These are phyloP conservation scores for Globisporangium polare DNA, from an alignment of 352 stramenopile genomes.

Conservation along the genomic window DNA sequence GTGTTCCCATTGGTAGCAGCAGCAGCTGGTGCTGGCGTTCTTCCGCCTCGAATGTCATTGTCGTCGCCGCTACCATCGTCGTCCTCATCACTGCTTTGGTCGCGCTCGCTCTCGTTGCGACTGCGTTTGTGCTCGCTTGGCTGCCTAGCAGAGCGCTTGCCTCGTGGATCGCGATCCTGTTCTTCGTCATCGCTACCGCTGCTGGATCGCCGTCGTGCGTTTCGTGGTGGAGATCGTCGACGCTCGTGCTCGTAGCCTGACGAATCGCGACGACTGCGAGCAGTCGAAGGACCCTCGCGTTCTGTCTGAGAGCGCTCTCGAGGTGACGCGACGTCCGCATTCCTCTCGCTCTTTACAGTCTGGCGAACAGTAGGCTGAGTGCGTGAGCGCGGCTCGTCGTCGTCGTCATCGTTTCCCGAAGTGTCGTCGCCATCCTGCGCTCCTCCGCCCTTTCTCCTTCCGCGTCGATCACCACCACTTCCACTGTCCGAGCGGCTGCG, in stretches of 20 bases:
- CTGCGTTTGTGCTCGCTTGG: not conserved
- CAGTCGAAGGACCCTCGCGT: not conserved
- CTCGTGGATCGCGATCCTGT: not conserved
- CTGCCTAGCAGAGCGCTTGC: not conserved
- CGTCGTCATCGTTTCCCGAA: slow-evolving; percentile 21
- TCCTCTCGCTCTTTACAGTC: not conserved
- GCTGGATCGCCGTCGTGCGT: not conserved
- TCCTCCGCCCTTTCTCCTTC: slow-evolving; percentile 14
- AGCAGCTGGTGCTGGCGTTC: not conserved
- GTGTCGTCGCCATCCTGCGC: slow-evolving; percentile 5
- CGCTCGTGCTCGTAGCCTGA: not conserved
- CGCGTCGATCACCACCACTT: slow-evolving; percentile 24
- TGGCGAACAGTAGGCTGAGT: not conserved
- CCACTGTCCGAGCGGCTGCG: slow-evolving; percentile 17
- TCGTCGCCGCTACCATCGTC: slow-evolving; percentile 11
- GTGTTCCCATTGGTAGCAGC: slow-evolving; percentile 1
- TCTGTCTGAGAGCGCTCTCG: not conserved
- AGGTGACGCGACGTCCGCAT: not conserved
- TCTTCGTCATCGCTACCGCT: not conserved
- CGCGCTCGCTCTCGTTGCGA: not conserved
- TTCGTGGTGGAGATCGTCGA: not conserved
- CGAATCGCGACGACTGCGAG: slow-evolving; percentile 1
- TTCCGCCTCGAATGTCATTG: slow-evolving; percentile 10
- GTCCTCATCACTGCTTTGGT: not conserved
- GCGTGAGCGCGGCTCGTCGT: not conserved